Evolutionary conservation across 2,329 filamentous ascomycete genomes (phyloP), one percentile per base, ranked within the genome.

Genomic region (Ilyonectria destructans): DNA sequence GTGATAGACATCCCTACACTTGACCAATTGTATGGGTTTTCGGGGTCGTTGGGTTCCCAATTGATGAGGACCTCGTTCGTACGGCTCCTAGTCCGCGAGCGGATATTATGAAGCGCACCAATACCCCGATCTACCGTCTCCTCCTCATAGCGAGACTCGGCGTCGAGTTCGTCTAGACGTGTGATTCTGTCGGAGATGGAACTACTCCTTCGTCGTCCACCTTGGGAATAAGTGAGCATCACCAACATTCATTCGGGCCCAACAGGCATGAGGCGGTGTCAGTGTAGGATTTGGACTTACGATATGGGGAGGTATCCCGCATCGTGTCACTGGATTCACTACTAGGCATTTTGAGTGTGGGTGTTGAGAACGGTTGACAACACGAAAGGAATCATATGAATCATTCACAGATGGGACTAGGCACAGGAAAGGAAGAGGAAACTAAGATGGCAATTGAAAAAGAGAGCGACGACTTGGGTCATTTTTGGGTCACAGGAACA

Each of bases 11-110:
- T 33, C 26, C 26, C 1, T 74, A 83, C 82, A 51, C 68, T 74
- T 17, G 84, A 79, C 84, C 85, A 89, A 75, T 88, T 88, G 74
- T 87, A 83, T 2, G 86, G 86, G 66, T 89, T 87, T 68, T 87
- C 86, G 1, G 82, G 78, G 69, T 88, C 87, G 43, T 85, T 75
- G 3, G 80, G 71, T 4, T 83, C 81, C 85, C 86, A 88, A 1
- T 81, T 80, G 69, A 87, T 78, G 46, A 86, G 73, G 2, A 77
- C 74, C 51, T 81, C 76, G 49, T 77, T 73, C 5, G 77, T 77
- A 51, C 77, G 74, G 40, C 77, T 81, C 49, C 75, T 69, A 12
- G 80, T 81, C 31, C 77, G 72, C 6, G 80, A 81, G 37, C 76
- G 77, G 35, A 81, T 79, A 65, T 79, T 71, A 62, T 81, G 74